These are phyloP conservation scores for Yarrowia hollandica DNA, from an alignment of 805 yeast genomes.

Conservation along the genomic window DNA sequence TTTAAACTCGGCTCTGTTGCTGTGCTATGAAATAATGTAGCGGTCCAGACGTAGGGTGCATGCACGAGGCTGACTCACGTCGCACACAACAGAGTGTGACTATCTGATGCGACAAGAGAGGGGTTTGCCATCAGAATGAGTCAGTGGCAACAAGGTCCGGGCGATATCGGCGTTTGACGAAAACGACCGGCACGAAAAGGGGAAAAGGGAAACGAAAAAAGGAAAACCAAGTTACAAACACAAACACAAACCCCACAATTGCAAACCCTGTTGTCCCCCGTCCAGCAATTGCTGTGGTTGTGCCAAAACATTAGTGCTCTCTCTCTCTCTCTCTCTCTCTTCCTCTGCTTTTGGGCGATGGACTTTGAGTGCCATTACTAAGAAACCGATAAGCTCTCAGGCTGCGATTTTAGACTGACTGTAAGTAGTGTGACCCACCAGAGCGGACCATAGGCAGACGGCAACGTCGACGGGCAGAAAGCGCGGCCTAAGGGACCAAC, in stretches of 20 bases:
- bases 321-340: no score
- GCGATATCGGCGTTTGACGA: background rate
- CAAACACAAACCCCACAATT: background rate
- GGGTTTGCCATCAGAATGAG: constrained; percentile 21
- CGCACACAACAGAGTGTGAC: background rate
- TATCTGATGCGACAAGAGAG: background rate
- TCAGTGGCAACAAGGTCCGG: constrained; percentile 2
- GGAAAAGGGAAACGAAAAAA: background rate
- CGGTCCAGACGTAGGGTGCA: constrained; percentile 23
- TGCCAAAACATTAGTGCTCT: no score
- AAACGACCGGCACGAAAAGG: background rate
- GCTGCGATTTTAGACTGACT: no score
- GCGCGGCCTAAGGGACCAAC: no score
- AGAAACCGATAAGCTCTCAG: no score
- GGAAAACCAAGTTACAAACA: background rate
- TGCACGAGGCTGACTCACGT: constrained; percentile 25
- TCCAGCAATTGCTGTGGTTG: no score
- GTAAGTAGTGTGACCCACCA: no score
- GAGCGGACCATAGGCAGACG: no score
- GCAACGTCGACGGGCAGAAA: no score
- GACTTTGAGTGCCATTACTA: no score
- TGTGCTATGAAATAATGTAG: constrained; percentile 22
- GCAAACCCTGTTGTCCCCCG: no score
- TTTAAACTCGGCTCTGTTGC: constrained; percentile 9
- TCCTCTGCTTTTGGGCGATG: no score